Evolutionary conservation across 2,329 filamentous ascomycete genomes (phyloP).

Genomic region (Fusarium hainanense): DNA sequence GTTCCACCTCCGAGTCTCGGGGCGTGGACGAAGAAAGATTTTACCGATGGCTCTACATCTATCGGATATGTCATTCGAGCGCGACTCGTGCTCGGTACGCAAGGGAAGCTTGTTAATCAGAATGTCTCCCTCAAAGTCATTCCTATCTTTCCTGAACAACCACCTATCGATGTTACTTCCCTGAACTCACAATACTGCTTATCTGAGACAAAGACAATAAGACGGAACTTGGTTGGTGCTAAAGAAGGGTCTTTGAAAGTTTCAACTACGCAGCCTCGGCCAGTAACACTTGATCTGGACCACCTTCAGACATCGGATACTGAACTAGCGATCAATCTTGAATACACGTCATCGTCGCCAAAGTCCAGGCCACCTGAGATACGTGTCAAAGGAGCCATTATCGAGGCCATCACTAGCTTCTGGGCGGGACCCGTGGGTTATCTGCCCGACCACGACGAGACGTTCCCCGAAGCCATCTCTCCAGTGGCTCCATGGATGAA

Average conservation of each 20-base stretch:
- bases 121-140: neutral
- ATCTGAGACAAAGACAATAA: neutral
- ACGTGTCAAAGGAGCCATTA: neutral
- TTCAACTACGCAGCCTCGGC: neutral
- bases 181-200: neutral
- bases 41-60: neutral
- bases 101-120: neutral
- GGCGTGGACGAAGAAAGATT: neutral
- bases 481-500: constrained; percentile 1
- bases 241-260: neutral
- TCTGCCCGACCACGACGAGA: constrained; percentile 6
- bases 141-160: neutral
- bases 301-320: neutral
- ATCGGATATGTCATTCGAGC: neutral
- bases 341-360: neutral
- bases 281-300: neutral
- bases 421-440: neutral
- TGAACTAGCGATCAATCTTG: neutral
- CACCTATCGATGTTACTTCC: neutral
- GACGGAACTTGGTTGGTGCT: neutral
- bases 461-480: too few species aligned
- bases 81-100: neutral
- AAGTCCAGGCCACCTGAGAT: neutral
- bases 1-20: neutral
- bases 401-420: constrained; percentile 1